Conservation (phyloP, 768 basidiomycete species). For the Suillus tomentosus region DNA sequence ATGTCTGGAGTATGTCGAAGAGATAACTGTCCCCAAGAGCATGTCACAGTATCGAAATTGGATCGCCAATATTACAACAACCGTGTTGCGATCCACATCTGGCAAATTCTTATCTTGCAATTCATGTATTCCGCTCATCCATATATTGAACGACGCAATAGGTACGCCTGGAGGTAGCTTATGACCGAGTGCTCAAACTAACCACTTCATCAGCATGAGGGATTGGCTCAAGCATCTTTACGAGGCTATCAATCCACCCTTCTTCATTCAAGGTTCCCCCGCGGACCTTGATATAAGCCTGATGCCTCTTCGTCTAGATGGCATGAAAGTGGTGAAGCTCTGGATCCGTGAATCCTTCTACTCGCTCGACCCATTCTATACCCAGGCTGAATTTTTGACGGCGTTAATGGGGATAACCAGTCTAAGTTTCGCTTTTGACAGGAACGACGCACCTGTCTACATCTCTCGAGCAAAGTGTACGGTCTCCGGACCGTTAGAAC, state of each 20-base stretch:
- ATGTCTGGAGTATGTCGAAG: constrained; percentile 36
- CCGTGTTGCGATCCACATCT: constrained; percentile 46
- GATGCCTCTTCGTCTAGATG: constrained; percentile 43
- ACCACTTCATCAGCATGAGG: constrained; percentile 2
- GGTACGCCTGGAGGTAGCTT: constrained; percentile 10
- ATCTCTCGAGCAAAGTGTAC: constrained; percentile 37
- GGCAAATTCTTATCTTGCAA: constrained; percentile 52
- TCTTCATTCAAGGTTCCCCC: constrained; percentile 46
- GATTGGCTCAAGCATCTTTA: constrained; percentile 50
- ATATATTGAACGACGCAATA: background rate
- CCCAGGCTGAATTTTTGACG: constrained; percentile 38
- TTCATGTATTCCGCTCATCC: constrained; percentile 24
- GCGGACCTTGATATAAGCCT: constrained; percentile 34
- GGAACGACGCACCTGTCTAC: constrained; percentile 33
- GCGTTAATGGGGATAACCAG: constrained; percentile 38
- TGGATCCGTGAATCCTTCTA: constrained; percentile 50
- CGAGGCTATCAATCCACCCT: constrained; percentile 50
- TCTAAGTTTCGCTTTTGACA: constrained; percentile 43
- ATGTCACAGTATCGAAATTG: constrained; percentile 30
- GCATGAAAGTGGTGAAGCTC: constrained; percentile 39
- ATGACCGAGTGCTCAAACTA: background rate
- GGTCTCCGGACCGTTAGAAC: background rate
- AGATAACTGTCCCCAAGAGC: constrained; percentile 38
- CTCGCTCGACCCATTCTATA: constrained; percentile 22
- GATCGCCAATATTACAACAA: constrained; percentile 40